A percentile compares a stretch with the other conserved stretches of the same genome.
Conservation (phyloP, 2,329 filamentous ascomycete genomes). For the Phialocephala subalpina region DNA sequence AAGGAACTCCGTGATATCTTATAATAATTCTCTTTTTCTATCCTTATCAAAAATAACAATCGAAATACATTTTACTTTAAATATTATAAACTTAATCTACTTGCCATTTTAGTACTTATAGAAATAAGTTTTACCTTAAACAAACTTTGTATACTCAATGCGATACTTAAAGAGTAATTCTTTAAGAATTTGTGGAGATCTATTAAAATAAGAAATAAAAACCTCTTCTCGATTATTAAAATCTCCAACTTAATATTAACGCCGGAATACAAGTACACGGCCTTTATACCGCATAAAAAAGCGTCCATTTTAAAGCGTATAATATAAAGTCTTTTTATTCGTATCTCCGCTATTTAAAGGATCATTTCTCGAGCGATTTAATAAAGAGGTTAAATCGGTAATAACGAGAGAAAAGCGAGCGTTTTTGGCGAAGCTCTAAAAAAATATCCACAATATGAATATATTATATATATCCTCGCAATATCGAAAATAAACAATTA, state of each 20-base stretch:
- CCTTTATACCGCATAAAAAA: slow-evolving; percentile 67
- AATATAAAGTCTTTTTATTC: slow-evolving; percentile 47
- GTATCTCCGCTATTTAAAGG: slow-evolving; percentile 2
- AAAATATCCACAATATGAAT: slow-evolving; percentile 71
- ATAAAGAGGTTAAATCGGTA: slow-evolving; percentile 46
- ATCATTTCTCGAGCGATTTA: slow-evolving; percentile 23
- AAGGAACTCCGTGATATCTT: slow-evolving; percentile 68
- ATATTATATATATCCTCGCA: slow-evolving; percentile 75
- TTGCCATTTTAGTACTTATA: slow-evolving; percentile 24
- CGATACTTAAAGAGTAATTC: slow-evolving; percentile 58
- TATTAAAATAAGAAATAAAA: slow-evolving; percentile 66
- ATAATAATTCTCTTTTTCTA: slow-evolving; percentile 63
- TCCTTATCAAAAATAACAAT: slow-evolving; percentile 68
- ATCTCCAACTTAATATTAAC: slow-evolving; percentile 49
- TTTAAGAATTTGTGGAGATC: slow-evolving; percentile 65
- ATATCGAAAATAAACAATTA: slow-evolving; percentile 24
- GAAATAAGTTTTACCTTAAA: slow-evolving; percentile 61
- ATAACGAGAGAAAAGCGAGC: slow-evolving; percentile 69
- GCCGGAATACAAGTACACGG: slow-evolving; percentile 62
- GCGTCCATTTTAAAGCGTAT: slow-evolving; percentile 69
- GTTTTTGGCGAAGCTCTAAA: slow-evolving; percentile 63
- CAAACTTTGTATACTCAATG: slow-evolving; percentile 64
- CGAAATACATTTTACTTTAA: slow-evolving; percentile 43
- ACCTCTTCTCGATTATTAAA: slow-evolving; percentile 62
- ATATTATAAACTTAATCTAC: slow-evolving; percentile 21